Base-by-base conservation (phyloP, 768 basidiomycete species). In the Rhodotorula paludigena region DNA sequence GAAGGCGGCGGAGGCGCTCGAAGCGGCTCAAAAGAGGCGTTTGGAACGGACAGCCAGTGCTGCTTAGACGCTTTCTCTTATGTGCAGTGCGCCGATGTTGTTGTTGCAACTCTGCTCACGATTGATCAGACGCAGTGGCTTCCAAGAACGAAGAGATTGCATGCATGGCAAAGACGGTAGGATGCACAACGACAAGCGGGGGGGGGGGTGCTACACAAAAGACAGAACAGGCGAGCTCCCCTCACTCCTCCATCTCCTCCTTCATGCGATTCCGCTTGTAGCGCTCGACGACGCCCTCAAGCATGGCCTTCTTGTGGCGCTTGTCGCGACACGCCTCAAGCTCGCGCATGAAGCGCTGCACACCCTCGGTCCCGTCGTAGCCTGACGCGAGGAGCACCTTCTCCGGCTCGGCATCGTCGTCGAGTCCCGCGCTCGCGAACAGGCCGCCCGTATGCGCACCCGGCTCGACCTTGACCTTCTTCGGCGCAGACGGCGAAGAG, bases 1-100 rank as follows among this genome's bases (percentile, higher is more conserved):
- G 52, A 82, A 81, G 69, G 85, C 85, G 32, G 71, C 77, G 64
- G 85, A 85, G 41, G 56, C 38, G 25, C 12, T 45, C 25, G 49
- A 68, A 39, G 8, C 5, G 11, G 62, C 41, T 23, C 23, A 44
- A n/a, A 49, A 11, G 57, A 53, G 44, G 57, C 41, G 39, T 16
- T 5, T 14, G 39, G 55, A 20, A 30, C 9, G 28, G n/a, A 21
- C 7, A 14, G 9, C 2, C 18, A 11, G 4, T 21, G 49, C 12
- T 30, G 12, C 9, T 28, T 28, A 32, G 20, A 18, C 9, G 30
- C 5, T 1, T 21, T 30, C 6, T 11, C 10, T 16, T 33, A 30
- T 51, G 3, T 8, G n/a, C 28, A 10, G 9, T 45, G 6, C 8
- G 44, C 44, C 23, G n/a, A n/a, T n/a, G n/a, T n/a, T 51, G 49